phyloP scores from a whole-genome alignment of 140 eudicot species.

The Bidens hawaiensis region DNA sequence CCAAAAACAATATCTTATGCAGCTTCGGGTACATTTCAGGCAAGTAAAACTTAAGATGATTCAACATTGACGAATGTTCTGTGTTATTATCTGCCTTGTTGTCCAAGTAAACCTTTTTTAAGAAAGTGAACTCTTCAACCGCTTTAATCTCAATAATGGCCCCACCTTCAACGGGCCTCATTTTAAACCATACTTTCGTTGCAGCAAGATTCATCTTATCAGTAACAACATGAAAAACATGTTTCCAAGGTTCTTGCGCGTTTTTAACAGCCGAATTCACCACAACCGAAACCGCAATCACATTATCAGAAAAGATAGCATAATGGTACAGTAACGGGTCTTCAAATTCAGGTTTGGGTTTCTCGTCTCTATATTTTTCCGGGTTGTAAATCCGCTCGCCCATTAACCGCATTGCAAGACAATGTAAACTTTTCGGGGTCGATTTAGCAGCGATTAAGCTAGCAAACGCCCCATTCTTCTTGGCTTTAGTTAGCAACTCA shows the following conservation, averaged over 20 bases:
- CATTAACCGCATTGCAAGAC: constrained; percentile 70
- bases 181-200: constrained; percentile 71
- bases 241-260: constrained; percentile 58
- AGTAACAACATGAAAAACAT: constrained; percentile 40
- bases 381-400: constrained; percentile 41
- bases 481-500: constrained; percentile 61
- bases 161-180: constrained; percentile 53
- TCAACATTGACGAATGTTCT: constrained; percentile 47
- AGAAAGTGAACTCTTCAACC: constrained; percentile 42
- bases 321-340: constrained; percentile 31
- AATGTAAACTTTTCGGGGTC: constrained; percentile 64
- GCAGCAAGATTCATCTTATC: constrained; percentile 61
- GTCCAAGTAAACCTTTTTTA: constrained; percentile 44
- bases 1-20: constrained; percentile 47
- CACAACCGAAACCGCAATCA: constrained; percentile 69
- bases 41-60: constrained; percentile 66
- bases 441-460: constrained; percentile 54
- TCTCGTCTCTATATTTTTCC: constrained; percentile 49
- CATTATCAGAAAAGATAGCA: constrained; percentile 65
- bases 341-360: constrained; percentile 62
- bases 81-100: constrained; percentile 42
- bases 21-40: constrained; percentile 65
- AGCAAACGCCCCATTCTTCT: constrained; percentile 61
- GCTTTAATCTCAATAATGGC: constrained; percentile 61
- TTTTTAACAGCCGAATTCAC: constrained; percentile 58